These are phyloP conservation scores for Candida glucosophila DNA, from an alignment of 1,139 yeast species.

Conservation along the genomic window DNA sequence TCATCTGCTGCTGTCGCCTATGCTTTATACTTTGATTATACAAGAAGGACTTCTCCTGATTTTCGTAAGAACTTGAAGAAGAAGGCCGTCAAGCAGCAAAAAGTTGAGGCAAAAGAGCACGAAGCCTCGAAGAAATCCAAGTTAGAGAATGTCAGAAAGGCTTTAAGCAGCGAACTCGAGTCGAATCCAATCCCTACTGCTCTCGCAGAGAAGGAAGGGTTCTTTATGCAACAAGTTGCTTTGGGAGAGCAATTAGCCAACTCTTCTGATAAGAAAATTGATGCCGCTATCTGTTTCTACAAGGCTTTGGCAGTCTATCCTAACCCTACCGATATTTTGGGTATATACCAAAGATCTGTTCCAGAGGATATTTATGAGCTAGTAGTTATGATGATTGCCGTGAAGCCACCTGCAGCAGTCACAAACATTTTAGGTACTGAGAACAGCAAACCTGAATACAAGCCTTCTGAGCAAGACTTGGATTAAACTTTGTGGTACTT, in stretches of 20 bases:
- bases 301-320: slow-evolving; percentile 94
- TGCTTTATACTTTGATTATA: slow-evolving; percentile 84
- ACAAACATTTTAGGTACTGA: slow-evolving; percentile 60
- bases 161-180: slow-evolving; percentile 55
- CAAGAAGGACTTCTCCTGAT: slow-evolving; percentile 72
- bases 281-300: slow-evolving; percentile 85
- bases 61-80: slow-evolving; percentile 73
- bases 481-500: too few relatives aligned
- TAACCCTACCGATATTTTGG: slow-evolving; percentile 83
- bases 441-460: slow-evolving; percentile 17
- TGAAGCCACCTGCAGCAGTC: slow-evolving; percentile 79
- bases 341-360: slow-evolving; percentile 80
- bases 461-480: slow-evolving; percentile 30
- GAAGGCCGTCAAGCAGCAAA: slow-evolving; percentile 51
- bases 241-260: slow-evolving; percentile 68
- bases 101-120: slow-evolving; percentile 46
- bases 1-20: slow-evolving; percentile 60
- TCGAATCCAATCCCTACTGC: slow-evolving; percentile 72
- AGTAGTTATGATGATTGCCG: slow-evolving; percentile 80
- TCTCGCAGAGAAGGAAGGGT: slow-evolving; percentile 60
- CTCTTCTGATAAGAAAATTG: slow-evolving; percentile 52
- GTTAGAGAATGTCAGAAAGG: slow-evolving; percentile 51
- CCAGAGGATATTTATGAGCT: slow-evolving; percentile 76
- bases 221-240: slow-evolving; percentile 77
- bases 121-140: slow-evolving; percentile 54